Evolutionary conservation across 176 grass and related monocot genomes (phyloP), one percentile per base, ranked within the genome.

Genomic region (Otatea glauca): DNA sequence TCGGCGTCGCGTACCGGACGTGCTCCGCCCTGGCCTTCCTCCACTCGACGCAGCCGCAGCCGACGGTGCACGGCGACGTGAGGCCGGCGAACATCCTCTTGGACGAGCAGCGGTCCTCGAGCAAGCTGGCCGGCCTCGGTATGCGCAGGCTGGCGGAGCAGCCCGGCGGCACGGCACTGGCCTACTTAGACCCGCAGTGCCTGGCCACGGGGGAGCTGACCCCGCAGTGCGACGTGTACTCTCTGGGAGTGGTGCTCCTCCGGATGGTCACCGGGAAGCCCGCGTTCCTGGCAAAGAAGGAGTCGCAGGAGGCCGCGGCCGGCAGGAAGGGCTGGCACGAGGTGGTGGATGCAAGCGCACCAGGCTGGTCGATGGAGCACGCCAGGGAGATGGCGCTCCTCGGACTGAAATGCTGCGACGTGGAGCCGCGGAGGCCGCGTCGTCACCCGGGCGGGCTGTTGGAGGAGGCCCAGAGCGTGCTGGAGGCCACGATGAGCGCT

Each of bases 61-160:
- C 48, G 1, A 79, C 65, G 37, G 84, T 72, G 58, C 93, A 95
- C 55, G 90, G 93, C 48, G 85, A 91, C 58, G 88, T 95, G 4
- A 86, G 82, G 58, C 90, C 88, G 23, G 65, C 47, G 14, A 95
- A 88, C 80, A 88, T 95, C 80, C 90, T 95, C 41, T 48, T 92
- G 6, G 74, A 76, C 72, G 72, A 65, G 18, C 59, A 45, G 42
- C 63, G 55, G 4, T 69, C 76, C 0, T 67, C 70, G 3, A 76
- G 83, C 88, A 95, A 92, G 83, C 86, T 95, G 21, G 72, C 65
- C 4, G 90, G 82, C 42, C 53, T 89, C 12, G 88, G 90, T 35
- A 35, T 54, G 62, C 10, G 53, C 16, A 2, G 35, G 44, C 64
- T 87, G 6, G 55, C 50, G 55, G 51, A 42, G 49, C 34, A 58